Evolutionary conservation across 441 rosid genomes (phyloP).

Genomic region (Syzygium malaccense): DNA sequence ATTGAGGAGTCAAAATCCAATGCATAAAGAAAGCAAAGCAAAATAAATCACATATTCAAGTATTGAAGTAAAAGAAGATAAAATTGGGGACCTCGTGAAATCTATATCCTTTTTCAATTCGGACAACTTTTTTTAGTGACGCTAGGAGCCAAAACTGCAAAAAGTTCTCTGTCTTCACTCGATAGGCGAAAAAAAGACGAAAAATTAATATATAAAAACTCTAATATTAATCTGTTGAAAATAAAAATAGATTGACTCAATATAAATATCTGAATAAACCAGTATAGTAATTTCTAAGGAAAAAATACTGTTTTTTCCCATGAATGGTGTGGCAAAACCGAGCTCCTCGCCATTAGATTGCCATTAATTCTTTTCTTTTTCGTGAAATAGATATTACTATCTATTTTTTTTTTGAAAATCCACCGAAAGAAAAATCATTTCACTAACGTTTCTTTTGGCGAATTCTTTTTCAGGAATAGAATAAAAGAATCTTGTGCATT

Average conservation of each 20-base stretch:
- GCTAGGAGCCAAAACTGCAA: neutral
- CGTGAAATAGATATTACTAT: neutral
- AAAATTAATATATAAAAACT: neutral
- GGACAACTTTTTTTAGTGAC: neutral
- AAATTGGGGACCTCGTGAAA: neutral
- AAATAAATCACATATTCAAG: neutral
- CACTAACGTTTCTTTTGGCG: neutral
- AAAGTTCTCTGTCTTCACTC: neutral
- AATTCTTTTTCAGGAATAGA: conserved; percentile 11
- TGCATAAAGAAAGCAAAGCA: neutral
- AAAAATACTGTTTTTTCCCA: neutral
- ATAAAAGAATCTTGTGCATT: conserved; percentile 1
- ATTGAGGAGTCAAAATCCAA: neutral
- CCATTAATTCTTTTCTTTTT: neutral
- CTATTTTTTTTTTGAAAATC: neutral
- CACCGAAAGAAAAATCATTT: neutral
- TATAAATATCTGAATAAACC: neutral
- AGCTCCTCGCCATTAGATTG: neutral
- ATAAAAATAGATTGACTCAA: neutral
- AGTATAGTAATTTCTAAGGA: neutral
- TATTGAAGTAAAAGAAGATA: neutral
- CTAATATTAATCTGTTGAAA: neutral
- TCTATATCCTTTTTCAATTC: neutral
- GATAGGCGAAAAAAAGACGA: neutral
- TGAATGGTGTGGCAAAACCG: neutral